phyloP scores from a whole-genome alignment of 768 basidiomycete genomes.

The Dentipellis fragilis region DNA sequence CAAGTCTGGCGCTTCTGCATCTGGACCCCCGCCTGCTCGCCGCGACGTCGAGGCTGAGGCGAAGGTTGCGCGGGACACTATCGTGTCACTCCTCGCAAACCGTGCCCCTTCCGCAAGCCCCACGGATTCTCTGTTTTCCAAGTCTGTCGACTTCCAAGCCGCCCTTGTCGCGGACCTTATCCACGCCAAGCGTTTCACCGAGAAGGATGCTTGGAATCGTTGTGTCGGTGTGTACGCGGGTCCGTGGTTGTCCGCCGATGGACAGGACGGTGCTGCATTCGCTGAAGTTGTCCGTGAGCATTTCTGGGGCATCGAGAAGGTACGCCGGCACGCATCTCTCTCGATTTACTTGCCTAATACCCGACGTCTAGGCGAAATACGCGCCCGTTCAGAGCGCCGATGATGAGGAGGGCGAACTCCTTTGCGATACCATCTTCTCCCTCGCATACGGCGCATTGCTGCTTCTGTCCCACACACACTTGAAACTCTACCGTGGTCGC shows the following conservation, averaged over 20 bases:
- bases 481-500: slow-evolving; percentile 81
- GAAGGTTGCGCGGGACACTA: slow-evolving; percentile 39
- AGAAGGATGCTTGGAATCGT: slow-evolving; percentile 51
- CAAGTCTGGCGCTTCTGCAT: slow-evolving; percentile 75
- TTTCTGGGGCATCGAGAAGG: slow-evolving; percentile 72
- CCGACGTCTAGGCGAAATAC: slow-evolving; percentile 42
- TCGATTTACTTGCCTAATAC: not conserved
- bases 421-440: slow-evolving; percentile 92
- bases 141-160: slow-evolving; percentile 62
- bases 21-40: slow-evolving; percentile 54
- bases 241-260: slow-evolving; percentile 47
- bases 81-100: slow-evolving; percentile 47
- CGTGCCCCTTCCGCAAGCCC: slow-evolving; percentile 34
- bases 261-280: slow-evolving; percentile 38
- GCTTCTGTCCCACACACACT: slow-evolving; percentile 86
- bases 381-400: slow-evolving; percentile 30
- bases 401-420: slow-evolving; percentile 70
- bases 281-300: slow-evolving; percentile 58
- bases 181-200: slow-evolving; percentile 42
- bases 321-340: slow-evolving; percentile 15
- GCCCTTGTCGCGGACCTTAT: slow-evolving; percentile 73
- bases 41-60: slow-evolving; percentile 64
- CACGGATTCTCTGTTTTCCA: slow-evolving; percentile 47
- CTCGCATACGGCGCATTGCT: slow-evolving; percentile 92
- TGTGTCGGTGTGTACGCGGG: slow-evolving; percentile 64